These are phyloP conservation scores for Wickerhamomyces ciferrii DNA, from an alignment of 805 yeast genomes.

Conservation along the genomic window DNA sequence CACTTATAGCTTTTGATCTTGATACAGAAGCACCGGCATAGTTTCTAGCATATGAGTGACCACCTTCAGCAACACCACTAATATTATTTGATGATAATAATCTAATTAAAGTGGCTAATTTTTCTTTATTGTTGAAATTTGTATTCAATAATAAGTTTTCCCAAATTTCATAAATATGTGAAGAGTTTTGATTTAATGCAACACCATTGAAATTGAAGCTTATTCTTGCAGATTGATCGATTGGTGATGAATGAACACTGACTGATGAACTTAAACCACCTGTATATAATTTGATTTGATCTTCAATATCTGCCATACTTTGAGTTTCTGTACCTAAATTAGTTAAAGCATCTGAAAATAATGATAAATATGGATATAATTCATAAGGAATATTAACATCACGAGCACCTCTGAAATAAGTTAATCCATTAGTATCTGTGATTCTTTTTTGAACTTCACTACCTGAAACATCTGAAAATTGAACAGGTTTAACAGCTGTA, in stretches of 20 bases:
- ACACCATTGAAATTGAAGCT: constrained; percentile 60
- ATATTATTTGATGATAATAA: constrained; percentile 72
- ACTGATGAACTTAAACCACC: constrained; percentile 77
- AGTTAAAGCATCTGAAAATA: constrained; percentile 76
- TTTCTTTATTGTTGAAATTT: constrained; percentile 60
- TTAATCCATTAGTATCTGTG: constrained; percentile 76
- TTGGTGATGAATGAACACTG: constrained; percentile 51
- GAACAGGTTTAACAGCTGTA: constrained; percentile 34
- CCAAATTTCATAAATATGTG: constrained; percentile 61
- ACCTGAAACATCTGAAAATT: constrained; percentile 21
- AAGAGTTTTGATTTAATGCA: constrained; percentile 60
- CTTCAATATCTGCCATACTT: constrained; percentile 77
- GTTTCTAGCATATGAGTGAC: constrained; percentile 77
- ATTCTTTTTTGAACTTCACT: constrained; percentile 38
- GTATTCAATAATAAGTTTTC: constrained; percentile 64
- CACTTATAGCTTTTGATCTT: constrained; percentile 52
- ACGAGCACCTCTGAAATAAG: constrained; percentile 69
- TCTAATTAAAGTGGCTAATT: constrained; percentile 68
- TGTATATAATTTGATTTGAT: constrained; percentile 72
- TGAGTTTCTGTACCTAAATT: constrained; percentile 77
- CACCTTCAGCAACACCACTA: constrained; percentile 77
- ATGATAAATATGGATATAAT: constrained; percentile 63
- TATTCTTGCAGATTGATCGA: constrained; percentile 43
- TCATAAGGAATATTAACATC: constrained; percentile 56
- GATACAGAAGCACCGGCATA: constrained; percentile 63